Conservation (phyloP, 2,329 filamentous ascomycete genomes). For the Thielaviopsis ethacetica region DNA sequence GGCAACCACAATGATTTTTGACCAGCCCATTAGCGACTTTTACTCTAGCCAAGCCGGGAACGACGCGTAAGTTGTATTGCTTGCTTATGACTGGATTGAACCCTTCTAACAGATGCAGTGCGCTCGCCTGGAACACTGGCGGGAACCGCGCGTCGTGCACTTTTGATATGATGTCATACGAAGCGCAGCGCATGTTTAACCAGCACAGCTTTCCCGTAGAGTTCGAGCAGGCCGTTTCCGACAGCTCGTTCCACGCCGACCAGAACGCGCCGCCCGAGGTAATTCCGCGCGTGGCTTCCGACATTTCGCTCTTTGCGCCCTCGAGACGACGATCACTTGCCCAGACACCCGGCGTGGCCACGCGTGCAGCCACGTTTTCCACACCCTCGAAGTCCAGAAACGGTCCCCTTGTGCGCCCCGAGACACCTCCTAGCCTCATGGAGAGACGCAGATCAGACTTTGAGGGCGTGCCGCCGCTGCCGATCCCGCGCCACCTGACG, state of each 20-base stretch:
- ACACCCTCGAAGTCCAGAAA: not conserved
- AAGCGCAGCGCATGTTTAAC: conserved; percentile 27
- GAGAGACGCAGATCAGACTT: not conserved
- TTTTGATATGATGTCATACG: conserved; percentile 28
- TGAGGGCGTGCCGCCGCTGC: not conserved
- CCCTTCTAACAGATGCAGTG: not conserved
- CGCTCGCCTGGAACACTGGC: conserved; percentile 8
- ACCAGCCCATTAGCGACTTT: conserved; percentile 3
- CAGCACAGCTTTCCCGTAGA: conserved; percentile 22
- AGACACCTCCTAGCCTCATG: not conserved
- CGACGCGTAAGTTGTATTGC: conserved; percentile 5
- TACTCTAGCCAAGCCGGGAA: conserved; percentile 10
- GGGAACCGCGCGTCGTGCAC: conserved; percentile 24
- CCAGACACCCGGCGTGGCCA: conserved; percentile 34
- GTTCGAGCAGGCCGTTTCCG: conserved; percentile 20
- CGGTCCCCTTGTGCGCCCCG: not conserved
- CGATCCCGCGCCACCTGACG: conserved; percentile 12
- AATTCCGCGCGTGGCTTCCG: conserved; percentile 28
- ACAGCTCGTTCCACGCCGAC: conserved; percentile 20
- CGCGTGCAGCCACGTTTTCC: conserved; percentile 19
- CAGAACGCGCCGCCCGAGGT: conserved; percentile 15
- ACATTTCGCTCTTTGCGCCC: conserved; percentile 30
- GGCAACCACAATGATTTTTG: conserved; percentile 4
- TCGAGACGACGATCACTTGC: conserved; percentile 31
- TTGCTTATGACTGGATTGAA: not conserved